Evolutionary conservation across 495 filamentous ascomycete species (phyloP).

Genomic region (Neurospora hispaniola): DNA sequence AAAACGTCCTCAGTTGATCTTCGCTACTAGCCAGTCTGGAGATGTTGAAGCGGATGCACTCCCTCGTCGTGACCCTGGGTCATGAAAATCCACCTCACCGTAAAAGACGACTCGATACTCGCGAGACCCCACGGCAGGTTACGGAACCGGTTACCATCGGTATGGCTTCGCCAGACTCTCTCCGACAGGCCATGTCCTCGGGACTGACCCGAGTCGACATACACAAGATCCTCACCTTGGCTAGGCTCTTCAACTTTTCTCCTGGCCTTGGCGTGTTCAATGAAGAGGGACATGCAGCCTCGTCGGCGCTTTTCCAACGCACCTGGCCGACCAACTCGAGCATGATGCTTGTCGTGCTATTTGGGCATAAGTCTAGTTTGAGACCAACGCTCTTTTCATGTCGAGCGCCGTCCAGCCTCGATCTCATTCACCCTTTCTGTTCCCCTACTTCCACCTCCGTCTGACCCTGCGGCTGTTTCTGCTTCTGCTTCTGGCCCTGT

Average conservation of each 20-base stretch:
- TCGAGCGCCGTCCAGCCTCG: background rate
- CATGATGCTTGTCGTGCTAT: background rate
- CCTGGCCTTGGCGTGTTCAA: background rate
- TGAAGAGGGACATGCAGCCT: background rate
- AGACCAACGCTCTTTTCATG: background rate
- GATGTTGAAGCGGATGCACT: too few species aligned
- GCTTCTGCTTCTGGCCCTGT: background rate
- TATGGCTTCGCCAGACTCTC: background rate
- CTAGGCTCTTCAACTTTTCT: background rate
- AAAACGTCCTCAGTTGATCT: background rate
- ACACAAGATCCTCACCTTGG: background rate
- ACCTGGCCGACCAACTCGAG: too few species aligned
- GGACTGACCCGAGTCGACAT: background rate
- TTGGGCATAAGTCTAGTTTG: background rate
- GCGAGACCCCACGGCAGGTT: too few species aligned
- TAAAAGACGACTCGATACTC: too few species aligned
- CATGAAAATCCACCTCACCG: too few species aligned
- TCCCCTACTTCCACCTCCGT: background rate
- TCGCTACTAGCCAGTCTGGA: background rate
- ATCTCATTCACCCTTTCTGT: background rate
- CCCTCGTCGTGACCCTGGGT: too few species aligned
- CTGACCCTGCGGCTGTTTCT: background rate
- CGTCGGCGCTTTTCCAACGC: background rate
- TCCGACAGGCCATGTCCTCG: fast-evolving
- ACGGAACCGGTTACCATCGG: background rate